Conservation (phyloP, 2,329 filamentous ascomycete genomes). For the Fusarium papillatum region DNA sequence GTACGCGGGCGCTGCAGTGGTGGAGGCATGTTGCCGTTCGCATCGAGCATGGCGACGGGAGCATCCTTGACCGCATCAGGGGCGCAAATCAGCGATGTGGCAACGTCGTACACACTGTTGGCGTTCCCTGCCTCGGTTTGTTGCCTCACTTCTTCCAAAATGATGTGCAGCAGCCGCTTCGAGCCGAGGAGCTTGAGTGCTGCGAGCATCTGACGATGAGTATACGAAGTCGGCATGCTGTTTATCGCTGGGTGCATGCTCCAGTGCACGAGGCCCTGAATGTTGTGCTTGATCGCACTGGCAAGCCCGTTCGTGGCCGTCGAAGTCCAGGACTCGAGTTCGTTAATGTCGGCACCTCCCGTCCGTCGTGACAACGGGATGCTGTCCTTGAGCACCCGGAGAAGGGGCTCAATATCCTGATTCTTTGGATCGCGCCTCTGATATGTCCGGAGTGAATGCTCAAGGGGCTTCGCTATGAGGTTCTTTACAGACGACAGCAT, state of each 20-base stretch:
- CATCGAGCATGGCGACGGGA: slow-evolving; percentile 49
- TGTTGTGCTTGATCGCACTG: slow-evolving; percentile 69
- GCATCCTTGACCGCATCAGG: slow-evolving; percentile 67
- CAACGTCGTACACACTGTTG: slow-evolving; percentile 77
- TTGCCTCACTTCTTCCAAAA: slow-evolving; percentile 77
- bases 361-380: slow-evolving; percentile 72
- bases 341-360: slow-evolving; percentile 72
- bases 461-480: slow-evolving; percentile 77
- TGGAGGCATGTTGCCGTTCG: slow-evolving; percentile 51
- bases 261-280: slow-evolving; percentile 78
- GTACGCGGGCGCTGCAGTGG: slow-evolving; percentile 64
- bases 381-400: slow-evolving; percentile 73
- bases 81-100: slow-evolving; percentile 77
- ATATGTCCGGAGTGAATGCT: slow-evolving; percentile 75
- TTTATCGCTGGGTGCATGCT: slow-evolving; percentile 68
- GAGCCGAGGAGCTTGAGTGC: slow-evolving; percentile 74
- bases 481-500: slow-evolving; percentile 81
- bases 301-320: slow-evolving; percentile 68
- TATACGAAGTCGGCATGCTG: slow-evolving; percentile 75
- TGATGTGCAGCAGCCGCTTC: slow-evolving; percentile 68
- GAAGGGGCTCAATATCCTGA: slow-evolving; percentile 77
- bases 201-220: slow-evolving; percentile 77
- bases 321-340: slow-evolving; percentile 77
- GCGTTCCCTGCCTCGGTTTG: slow-evolving; percentile 72
- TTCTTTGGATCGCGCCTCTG: slow-evolving; percentile 76